Evolutionary conservation across 345 rosid genomes (phyloP).

Genomic region (Rhodamnia argentea): DNA sequence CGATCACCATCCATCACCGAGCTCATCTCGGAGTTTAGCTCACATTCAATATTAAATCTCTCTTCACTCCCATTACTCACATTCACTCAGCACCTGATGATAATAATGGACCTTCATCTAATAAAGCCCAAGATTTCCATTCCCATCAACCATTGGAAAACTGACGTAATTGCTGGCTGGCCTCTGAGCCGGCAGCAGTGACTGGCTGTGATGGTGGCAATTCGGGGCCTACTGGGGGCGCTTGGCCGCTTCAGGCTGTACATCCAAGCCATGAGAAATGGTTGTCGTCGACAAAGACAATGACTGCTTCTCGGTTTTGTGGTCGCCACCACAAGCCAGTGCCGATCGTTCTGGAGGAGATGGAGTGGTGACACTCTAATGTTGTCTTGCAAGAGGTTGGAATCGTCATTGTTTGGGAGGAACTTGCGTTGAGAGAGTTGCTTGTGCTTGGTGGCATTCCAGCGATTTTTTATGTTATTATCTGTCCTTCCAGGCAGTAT

Average conservation of each 20-base stretch:
- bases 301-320: not conserved
- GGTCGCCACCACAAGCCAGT: not conserved
- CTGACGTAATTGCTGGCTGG: not conserved
- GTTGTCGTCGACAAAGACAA: not conserved
- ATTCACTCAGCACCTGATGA: not conserved
- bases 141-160: not conserved
- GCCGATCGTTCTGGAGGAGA: not conserved
- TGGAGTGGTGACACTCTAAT: not conserved
- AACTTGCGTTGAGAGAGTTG: not conserved
- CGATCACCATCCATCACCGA: too few species aligned
- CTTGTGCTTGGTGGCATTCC: not conserved
- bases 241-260: not conserved
- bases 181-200: rapidly evolving
- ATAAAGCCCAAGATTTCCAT: not conserved
- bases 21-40: too few species aligned
- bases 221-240: not conserved
- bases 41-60: not conserved
- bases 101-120: not conserved
- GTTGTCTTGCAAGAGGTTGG: not conserved
- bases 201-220: not conserved
- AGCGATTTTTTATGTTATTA: not conserved
- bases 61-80: not conserved
- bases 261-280: not conserved
- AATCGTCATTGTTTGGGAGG: not conserved
- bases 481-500: not conserved